Evolutionary conservation across 2,329 filamentous ascomycete species (phyloP), one percentile per base, ranked within the genome.

Genomic region (Ascomycota sp.): DNA sequence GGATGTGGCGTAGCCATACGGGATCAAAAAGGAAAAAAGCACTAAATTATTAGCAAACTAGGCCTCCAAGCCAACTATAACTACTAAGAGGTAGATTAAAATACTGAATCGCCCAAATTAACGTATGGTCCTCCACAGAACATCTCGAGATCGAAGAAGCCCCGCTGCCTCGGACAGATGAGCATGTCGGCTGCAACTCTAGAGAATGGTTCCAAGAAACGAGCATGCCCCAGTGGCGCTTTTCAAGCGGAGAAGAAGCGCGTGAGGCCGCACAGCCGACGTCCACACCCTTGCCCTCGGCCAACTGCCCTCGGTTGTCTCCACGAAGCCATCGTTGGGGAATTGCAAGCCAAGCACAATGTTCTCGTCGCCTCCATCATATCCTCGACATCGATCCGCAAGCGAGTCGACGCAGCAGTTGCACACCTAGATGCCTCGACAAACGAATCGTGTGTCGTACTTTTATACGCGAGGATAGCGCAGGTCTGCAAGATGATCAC

Each of bases 401-500:
- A 66, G 44, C 64, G 66, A 36, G 58, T 70, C 37, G 47, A 47
- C 16, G 52, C 57, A 25, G 49, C 61, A 29, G 46, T 60, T 13
- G 48, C 49, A 3, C 63, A 70, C 40, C 52, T 70, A 6, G 43
- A 39, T 30, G 33, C 44, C 2, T 35, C 41, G 11, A 13, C 39
- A n/a, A 40, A 42, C 5, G 38, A 37, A 21, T 42, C 45, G 32
- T 48, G 51, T 8, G 44, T 59, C 10, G 57, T 57, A n/a, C 47
- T 72, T 29, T 49, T 72, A 12, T 58, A 68, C 43, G 62, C 65
- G 26, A 60, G 61, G 13, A 54, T 62, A 0, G 38, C 48, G 8
- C 62, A 69, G 3, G 61, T 67, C 2, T 61, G 60, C 50, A 83
- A 82, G 50, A 57, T 80, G 44, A 66, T 80, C 43, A 74, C 67